phyloP scores from a whole-genome alignment of 768 basidiomycete genomes.

The Amanita thiersii region DNA sequence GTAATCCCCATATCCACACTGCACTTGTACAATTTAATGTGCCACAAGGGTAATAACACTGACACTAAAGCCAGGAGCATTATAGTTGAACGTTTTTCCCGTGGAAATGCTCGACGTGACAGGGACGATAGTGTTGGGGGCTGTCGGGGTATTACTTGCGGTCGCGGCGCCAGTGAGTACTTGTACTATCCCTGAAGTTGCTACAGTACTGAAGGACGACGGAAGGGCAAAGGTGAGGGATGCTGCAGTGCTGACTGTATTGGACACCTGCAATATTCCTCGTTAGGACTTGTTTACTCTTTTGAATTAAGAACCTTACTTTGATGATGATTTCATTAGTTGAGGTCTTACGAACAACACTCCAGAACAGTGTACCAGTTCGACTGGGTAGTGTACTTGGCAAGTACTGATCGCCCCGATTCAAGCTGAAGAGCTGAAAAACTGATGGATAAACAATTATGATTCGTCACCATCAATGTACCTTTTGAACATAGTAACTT shows the following conservation, averaged over 20 bases:
- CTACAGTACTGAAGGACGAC: slow-evolving; percentile 41
- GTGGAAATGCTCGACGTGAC: slow-evolving; percentile 33
- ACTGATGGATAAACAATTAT: background rate
- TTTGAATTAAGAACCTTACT: slow-evolving; percentile 20
- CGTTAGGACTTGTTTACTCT: background rate
- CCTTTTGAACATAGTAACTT: slow-evolving; percentile 57
- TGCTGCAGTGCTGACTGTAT: slow-evolving; percentile 32
- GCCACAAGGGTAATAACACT: slow-evolving; percentile 29
- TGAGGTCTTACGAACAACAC: slow-evolving; percentile 36
- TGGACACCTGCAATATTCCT: slow-evolving; percentile 37
- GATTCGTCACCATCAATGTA: slow-evolving; percentile 13
- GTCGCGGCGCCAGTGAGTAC: slow-evolving; percentile 41
- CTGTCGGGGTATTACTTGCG: slow-evolving; percentile 47
- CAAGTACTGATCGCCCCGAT: slow-evolving; percentile 54
- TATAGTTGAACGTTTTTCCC: slow-evolving; percentile 46
- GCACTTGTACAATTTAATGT: slow-evolving; percentile 39
- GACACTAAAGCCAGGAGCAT: slow-evolving; percentile 38
- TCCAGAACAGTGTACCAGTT: slow-evolving; percentile 52
- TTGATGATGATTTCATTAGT: slow-evolving; percentile 47
- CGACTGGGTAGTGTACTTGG: slow-evolving; percentile 49
- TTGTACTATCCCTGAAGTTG: slow-evolving; percentile 33
- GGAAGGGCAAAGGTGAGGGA: slow-evolving; percentile 46
- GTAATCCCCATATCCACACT: slow-evolving; percentile 51
- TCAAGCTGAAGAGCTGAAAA: slow-evolving; percentile 50
- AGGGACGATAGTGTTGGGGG: slow-evolving; percentile 41